A percentile compares a stretch with the other conserved stretches of the same genome.
Evolutionary conservation across 208 protist genomes (phyloP).

Genomic region (Trypanosoma vivax): DNA sequence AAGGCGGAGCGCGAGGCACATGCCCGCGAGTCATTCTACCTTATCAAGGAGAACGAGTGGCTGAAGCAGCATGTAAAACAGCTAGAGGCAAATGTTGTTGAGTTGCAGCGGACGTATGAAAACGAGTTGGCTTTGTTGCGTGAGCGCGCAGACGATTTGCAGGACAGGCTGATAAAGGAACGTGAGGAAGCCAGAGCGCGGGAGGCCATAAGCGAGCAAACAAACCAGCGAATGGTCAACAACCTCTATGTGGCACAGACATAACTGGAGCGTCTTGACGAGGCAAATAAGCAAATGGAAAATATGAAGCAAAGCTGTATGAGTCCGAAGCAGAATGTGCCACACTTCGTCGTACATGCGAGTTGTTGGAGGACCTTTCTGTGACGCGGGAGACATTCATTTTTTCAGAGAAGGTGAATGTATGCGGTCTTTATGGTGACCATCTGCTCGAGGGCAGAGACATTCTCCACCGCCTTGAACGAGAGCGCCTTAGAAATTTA

Average conservation of each 20-base stretch:
- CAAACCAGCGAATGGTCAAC: conserved; percentile 6
- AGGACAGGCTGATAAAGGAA: conserved; percentile 3
- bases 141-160: background rate
- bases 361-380: conserved; percentile 9
- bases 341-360: background rate
- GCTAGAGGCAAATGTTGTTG: conserved; percentile 3
- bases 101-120: background rate
- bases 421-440: no score
- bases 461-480: no score
- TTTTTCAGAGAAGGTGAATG: conserved; percentile 5
- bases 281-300: conserved; percentile 5
- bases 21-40: conserved; percentile 12
- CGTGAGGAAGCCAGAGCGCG: background rate
- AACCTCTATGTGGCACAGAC: conserved; percentile 11
- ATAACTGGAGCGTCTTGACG: conserved; percentile 5
- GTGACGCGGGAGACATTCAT: conserved; percentile 5
- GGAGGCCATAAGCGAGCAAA: conserved; percentile 8
- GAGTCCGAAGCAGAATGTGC: background rate
- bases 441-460: no score
- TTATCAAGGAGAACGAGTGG: conserved; percentile 15
- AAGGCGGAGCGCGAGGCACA: conserved; percentile 11
- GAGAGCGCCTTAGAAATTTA: background rate
- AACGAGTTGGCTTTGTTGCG: background rate
- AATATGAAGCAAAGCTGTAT: background rate
- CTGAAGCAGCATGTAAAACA: conserved; percentile 6